Base-by-base conservation (phyloP, 345 rosid species). In the Aurinia saxatilis region DNA sequence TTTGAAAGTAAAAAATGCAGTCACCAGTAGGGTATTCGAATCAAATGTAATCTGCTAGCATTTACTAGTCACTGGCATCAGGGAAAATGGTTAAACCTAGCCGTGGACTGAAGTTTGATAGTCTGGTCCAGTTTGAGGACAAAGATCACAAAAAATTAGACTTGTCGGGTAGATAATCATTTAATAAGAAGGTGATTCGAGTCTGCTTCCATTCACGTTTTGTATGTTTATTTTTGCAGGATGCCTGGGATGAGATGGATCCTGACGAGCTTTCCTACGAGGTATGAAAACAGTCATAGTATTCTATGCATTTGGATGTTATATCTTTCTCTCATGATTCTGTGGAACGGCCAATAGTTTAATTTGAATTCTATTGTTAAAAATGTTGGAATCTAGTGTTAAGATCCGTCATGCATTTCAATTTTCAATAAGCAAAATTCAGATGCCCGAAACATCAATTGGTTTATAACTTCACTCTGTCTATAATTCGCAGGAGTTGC, bases 211-310 rank as follows among this genome's bases (percentile, higher is more conserved):
- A 57, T 15, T 58, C 5, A 72, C 23, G 6, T 25, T 51, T 30
- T 36, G n/a, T 23, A 14, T 51, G 13, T 15, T 44, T 42, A 18
- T 42, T 60, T 67, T 67, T 75, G 69, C 72, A 95, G 98, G 90
- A 84, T 72, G 67, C 76, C 10, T 95, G 98, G 96, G 95, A 90
- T 70, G 98, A 83, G 37, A 84, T 84, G 75, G 99, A 90, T 80
- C 95, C 91, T 10, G 97, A 88, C 69, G 96, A 90, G 50, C 85
- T 95, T 59, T 90, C 89, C 7, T 86, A 88, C 31, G 99, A 95
- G 87, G 99, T 95, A 51, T 53, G 74, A 41, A 55, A 34, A 14
- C 23, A 15, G 47, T 52, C 52, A 3, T 42, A 33, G 14, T 67
- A 18, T 55, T 36, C 29, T 14, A 5, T 48, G 65, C 45, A 25